phyloP scores from a whole-genome alignment of 805 yeast genomes.

The Tetrapisispora phaffii region DNA sequence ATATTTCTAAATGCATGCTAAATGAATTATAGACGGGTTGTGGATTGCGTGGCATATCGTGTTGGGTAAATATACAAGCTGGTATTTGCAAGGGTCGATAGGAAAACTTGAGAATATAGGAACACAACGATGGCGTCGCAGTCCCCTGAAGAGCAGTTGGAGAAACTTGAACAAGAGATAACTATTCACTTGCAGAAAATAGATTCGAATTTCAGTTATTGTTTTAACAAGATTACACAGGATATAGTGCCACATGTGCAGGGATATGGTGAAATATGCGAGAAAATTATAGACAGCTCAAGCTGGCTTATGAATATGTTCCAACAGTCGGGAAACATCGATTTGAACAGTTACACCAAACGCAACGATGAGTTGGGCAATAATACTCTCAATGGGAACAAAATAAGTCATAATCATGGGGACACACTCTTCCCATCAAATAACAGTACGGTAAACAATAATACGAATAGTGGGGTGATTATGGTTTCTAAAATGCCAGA shows the following conservation, averaged over 20 bases:
- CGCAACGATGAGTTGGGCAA: neutral
- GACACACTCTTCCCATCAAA: slow-evolving; percentile 5
- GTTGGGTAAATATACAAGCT: too few species aligned
- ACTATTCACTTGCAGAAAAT: slow-evolving; percentile 70
- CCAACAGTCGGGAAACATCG: slow-evolving; percentile 64
- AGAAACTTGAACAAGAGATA: slow-evolving; percentile 68
- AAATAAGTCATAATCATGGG: neutral
- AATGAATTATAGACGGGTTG: too few species aligned
- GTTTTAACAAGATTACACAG: slow-evolving; percentile 60
- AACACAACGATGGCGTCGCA: neutral
- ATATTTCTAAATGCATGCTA: too few species aligned
- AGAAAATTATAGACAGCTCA: slow-evolving; percentile 53
- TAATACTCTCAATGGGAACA: neutral
- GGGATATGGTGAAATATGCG: slow-evolving; percentile 48
- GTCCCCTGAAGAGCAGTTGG: slow-evolving; percentile 30
- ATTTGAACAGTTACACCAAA: slow-evolving; percentile 26
- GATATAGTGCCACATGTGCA: slow-evolving; percentile 58
- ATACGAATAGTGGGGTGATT: slow-evolving; percentile 2
- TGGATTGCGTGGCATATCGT: too few species aligned
- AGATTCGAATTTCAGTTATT: slow-evolving; percentile 59
- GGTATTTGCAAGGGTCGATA: neutral
- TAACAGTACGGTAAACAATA: slow-evolving; percentile 1
- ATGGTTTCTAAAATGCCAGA: slow-evolving; percentile 6
- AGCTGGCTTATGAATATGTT: slow-evolving; percentile 71
- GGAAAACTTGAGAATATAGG: neutral